Evolutionary conservation across 139 green algal genomes (phyloP), one percentile per base, ranked within the genome.

Genomic region (Micractinium sp.): DNA sequence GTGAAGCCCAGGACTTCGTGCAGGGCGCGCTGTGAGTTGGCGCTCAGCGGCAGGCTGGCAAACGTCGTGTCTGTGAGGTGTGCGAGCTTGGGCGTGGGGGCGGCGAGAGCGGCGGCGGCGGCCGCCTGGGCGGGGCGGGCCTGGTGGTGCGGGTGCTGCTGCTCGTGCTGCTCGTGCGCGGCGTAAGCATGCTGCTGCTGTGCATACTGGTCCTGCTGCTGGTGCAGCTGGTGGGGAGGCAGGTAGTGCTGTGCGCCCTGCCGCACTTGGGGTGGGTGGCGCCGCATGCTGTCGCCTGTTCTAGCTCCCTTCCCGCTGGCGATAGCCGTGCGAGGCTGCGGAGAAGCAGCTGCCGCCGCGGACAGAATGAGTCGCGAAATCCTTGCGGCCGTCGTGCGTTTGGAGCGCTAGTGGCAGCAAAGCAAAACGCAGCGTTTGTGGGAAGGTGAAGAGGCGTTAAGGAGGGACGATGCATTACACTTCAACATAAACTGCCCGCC

Each of bases 1-100:
- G 81, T 86, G 90, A 95, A 96, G n/a, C 88, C 31, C 86, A 96
- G 82, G 31, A 94, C 87, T 87, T 95, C 91, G 36, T 87, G 67
- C 53, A 95, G 41, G 0, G 93, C 92, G 35, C 87, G 66, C 80
- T 90, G 78, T 12, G 79, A 88, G n/a, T 33, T 60, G 9, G 69
- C 19, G 18, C 85, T 81, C 29, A 92, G 80, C 16, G 85, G 79
- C 63, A 92, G 85, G 60, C 36, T 77, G 69, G 67, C 80, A 60
- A 92, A 92, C 4, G 66, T 87, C 27, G 80, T 80, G 76, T 69
- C 31, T 9, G 89, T 90, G 23, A 92, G 85, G 85, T 89, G 82
- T 0, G 63, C 23, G 3, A 56, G 33, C 20, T 35, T 35, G 1
- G 25, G 56, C 35, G 25, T 29, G 36, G 75, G 74, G 36, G 53